Base-by-base conservation (phyloP, 1,284 basidiomycete species). In the Marasmius sp. region DNA sequence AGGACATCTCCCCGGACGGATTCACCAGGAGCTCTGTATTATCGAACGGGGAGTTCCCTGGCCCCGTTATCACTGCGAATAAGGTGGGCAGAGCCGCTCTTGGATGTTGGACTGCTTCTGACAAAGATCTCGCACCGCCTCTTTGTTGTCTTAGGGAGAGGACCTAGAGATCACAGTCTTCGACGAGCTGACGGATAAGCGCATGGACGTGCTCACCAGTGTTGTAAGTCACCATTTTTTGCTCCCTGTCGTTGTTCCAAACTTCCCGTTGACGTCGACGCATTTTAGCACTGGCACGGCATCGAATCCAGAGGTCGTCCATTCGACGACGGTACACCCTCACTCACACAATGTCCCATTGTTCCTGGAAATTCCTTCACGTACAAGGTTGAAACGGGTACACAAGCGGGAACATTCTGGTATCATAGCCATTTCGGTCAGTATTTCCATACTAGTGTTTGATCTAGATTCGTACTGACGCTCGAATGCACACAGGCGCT, bases 251-350 rank as follows among this genome's bases (percentile, higher is more conserved):
- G 18, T 18, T 11, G 43, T 53, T 53, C 18, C 1, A 1, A 27
- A 18, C 18, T 14, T 3, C 4, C 34, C 6, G 12, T 11, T 38
- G 9, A 22, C 16, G 8, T 10, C 45, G 20, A 20, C 7, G 27
- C n/a, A 39, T 47, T 18, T 4, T 34, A 83, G 81, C 82, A 83
- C 64, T 84, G 81, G 81, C 82, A 84, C 59, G 81, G 81, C 6
- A 65, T 83, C 12, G 75, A 77, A 61, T 79, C 81, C 67, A 60
- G 68, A 16, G 61, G 69, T 14, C 77, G 76, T 50, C 66, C 67
- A 69, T 77, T 74, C 74, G 75, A 58, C 66, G 78, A 83, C 61
- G 82, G 80, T 14, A 41, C 61, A 47, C 66, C 72, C 1, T 75
- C 72, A 14, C 76, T 81, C 2, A 78, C 67, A 45, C 80, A 83